Evolutionary conservation across 176 grass and related monocot species (phyloP).

Genomic region (Calamus simplicifolius): DNA sequence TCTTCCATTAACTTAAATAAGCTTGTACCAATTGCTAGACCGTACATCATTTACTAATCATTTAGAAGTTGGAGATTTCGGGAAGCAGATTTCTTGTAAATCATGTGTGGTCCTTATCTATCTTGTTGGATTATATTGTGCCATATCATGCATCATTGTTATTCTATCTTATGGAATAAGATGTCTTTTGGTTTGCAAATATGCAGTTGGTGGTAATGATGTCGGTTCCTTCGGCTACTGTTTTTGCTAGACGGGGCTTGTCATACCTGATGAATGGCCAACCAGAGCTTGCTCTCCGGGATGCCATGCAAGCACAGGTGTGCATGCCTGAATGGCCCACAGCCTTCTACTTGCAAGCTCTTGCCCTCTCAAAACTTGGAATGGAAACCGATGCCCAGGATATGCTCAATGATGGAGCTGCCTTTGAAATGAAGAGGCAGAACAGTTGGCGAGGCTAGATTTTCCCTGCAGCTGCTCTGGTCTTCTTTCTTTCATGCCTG

Average conservation of each 20-base stretch:
- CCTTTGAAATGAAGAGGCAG: conserved; percentile 2
- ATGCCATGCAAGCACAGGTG: conserved; percentile 5
- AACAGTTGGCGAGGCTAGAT: background rate
- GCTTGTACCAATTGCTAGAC: no score
- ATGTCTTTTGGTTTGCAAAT: background rate
- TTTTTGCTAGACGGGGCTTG: conserved; percentile 1
- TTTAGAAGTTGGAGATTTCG: no score
- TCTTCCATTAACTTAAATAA: no score
- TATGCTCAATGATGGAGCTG: background rate
- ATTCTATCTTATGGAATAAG: background rate
- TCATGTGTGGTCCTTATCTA: no score
- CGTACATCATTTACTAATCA: no score
- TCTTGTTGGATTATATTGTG: no score
- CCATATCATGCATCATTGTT: no score
- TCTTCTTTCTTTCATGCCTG: no score
- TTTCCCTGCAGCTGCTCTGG: no score
- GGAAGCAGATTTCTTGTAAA: no score
- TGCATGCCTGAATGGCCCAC: background rate
- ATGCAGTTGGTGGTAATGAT: background rate
- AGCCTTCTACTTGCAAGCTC: conserved; percentile 4
- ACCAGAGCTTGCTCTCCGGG: background rate
- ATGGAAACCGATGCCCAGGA: conserved; percentile 8
- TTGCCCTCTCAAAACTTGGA: conserved; percentile 3
- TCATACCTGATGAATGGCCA: background rate
- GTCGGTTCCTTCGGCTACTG: background rate